phyloP scores from a whole-genome alignment of 2,329 filamentous ascomycete genomes.

The Thyridium curvatum region DNA sequence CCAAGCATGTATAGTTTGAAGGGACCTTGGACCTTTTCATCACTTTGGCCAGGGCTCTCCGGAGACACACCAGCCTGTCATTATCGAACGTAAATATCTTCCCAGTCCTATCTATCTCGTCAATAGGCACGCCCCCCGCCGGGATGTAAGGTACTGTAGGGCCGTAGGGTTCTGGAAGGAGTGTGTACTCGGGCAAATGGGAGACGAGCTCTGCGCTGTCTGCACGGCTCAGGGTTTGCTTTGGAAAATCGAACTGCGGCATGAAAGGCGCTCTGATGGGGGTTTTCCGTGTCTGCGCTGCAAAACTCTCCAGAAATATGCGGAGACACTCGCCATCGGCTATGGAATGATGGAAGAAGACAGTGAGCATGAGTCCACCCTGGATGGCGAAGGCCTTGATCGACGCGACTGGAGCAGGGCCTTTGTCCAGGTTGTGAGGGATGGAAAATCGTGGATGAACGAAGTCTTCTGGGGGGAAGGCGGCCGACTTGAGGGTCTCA shows the following conservation, averaged over 20 bases:
- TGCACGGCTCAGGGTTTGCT: conserved; percentile 5
- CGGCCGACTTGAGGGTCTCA: conserved; percentile 14
- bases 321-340: conserved; percentile 32
- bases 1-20: conserved; percentile 32
- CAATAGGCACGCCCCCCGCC: conserved; percentile 16
- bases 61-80: conserved; percentile 22
- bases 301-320: conserved; percentile 31
- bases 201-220: conserved; percentile 17
- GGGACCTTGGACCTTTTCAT: conserved; percentile 15
- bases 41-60: conserved; percentile 13
- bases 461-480: conserved; percentile 22
- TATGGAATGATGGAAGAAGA: conserved; percentile 34
- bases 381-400: conserved; percentile 29
- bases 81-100: conserved; percentile 33
- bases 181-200: conserved; percentile 30
- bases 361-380: conserved; percentile 30
- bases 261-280: conserved; percentile 13
- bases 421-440: not conserved
- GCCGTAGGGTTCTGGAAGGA: conserved; percentile 22
- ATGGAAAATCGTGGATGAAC: conserved; percentile 16
- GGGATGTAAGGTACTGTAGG: conserved; percentile 26
- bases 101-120: conserved; percentile 26
- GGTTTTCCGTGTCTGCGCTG: conserved; percentile 22
- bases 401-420: conserved; percentile 26
- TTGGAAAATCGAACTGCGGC: conserved; percentile 9